These are phyloP conservation scores for Phytomonas francai DNA, from an alignment of 208 protist species.

Conservation along the genomic window DNA sequence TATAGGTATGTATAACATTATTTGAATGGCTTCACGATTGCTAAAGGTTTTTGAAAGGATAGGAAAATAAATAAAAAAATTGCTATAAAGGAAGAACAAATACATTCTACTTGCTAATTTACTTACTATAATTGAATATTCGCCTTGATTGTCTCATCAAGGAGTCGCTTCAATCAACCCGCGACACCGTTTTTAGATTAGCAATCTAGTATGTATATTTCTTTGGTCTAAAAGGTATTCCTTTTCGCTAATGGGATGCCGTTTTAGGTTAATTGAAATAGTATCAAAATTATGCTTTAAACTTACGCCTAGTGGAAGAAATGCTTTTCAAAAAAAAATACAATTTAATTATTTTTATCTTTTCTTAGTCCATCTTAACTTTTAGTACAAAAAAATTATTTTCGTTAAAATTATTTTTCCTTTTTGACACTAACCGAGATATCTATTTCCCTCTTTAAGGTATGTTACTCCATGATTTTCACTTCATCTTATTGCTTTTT, in stretches of 20 bases:
- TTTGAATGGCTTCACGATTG: no score
- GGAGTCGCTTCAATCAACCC: neutral
- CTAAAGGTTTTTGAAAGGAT: no score
- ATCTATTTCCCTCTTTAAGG: neutral
- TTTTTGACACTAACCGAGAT: neutral
- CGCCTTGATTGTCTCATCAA: neutral
- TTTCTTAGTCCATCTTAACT: neutral
- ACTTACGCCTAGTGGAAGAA: neutral
- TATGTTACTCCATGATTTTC: neutral
- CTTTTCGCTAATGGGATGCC: neutral
- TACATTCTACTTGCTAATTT: neutral
- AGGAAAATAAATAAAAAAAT: no score
- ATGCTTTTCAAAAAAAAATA: neutral
- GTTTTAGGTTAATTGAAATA: neutral
- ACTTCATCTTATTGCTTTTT: neutral
- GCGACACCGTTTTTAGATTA: neutral
- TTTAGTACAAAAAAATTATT: neutral
- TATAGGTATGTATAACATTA: no score
- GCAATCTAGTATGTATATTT: neutral
- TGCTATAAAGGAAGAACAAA: neutral
- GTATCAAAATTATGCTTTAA: neutral
- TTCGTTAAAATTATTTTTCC: neutral
- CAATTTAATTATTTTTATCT: neutral
- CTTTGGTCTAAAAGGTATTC: neutral
- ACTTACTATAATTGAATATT: neutral